A percentile compares a stretch with the other conserved stretches of the same genome.
Evolutionary conservation across 1,139 yeast species (phyloP).

Genomic region (Entelexis paramagnoliae): DNA sequence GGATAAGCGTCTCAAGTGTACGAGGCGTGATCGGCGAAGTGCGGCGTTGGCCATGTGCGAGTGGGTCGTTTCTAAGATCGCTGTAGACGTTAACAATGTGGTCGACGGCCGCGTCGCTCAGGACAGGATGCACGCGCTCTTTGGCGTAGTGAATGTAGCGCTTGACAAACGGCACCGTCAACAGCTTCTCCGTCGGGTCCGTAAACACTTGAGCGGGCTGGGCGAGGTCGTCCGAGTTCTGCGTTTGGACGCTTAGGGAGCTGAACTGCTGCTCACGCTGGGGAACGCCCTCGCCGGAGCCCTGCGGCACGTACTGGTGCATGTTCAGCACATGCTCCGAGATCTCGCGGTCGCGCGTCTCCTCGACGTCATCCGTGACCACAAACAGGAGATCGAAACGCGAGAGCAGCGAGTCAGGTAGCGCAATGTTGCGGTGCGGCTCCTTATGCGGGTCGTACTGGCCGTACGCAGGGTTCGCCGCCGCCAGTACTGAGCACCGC

Average conservation of each 20-base stretch:
- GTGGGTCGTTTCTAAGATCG: conserved; percentile 69
- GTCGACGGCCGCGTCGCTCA: conserved; percentile 69
- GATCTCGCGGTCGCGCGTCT: conserved; percentile 70
- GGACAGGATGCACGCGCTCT: conserved; percentile 71
- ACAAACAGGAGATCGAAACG: conserved; percentile 94
- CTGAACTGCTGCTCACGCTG: conserved; percentile 64
- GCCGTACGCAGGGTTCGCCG: conserved; percentile 96
- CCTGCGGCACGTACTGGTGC: conserved; percentile 85
- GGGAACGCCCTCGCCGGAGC: conserved; percentile 89
- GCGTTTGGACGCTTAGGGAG: conserved; percentile 57
- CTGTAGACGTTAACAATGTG: conserved; percentile 74
- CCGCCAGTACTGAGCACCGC: conserved; percentile 93
- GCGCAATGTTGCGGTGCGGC: conserved; percentile 91
- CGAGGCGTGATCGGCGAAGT: conserved; percentile 97
- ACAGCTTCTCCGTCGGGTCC: conserved; percentile 33
- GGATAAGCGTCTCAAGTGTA: conserved; percentile 90
- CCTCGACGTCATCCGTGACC: conserved; percentile 90
- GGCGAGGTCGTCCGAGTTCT: conserved; percentile 35
- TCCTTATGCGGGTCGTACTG: conserved; percentile 94
- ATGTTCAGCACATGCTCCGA: conserved; percentile 92
- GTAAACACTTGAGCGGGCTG: conserved; percentile 50
- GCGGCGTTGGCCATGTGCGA: conserved; percentile 60
- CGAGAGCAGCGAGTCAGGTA: conserved; percentile 90
- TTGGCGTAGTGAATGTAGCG: conserved; percentile 92
- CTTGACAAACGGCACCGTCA: conserved; percentile 76